Evolutionary conservation across 75 land plant species (phyloP), one percentile per base, ranked within the genome.

Genomic region (Cupressus sempervirens): DNA sequence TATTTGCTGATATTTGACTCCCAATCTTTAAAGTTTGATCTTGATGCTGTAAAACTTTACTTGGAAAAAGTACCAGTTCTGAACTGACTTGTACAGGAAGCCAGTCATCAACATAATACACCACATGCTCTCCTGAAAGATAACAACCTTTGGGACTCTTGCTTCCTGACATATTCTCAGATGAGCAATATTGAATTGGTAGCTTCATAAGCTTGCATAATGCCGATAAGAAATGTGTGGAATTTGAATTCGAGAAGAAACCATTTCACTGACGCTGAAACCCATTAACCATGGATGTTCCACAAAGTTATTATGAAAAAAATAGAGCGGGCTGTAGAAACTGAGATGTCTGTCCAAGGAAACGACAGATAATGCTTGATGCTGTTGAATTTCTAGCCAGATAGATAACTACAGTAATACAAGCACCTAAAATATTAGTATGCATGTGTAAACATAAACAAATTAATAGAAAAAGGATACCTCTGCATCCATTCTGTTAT

Each of bases 91-190:
- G 81, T 83, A 34, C 84, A 36, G 76, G 81, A 35, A 75, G 23
- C 84, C 86, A 77, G 45, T 77, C 76, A 48, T 85, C 85, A 9
- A 85, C 76, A 85, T 85, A 85, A 82, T 85, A 85, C 32, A 85
- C 86, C 85, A 48, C 84, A 82, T 73, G 86, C 52, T 85, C 86
- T 48, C 84, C 84, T 6, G 54, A 81, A 18, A 85, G 76, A 73
- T 82, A 85, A 30, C 86, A 45, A 68, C 86, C 86, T 82, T 85
- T 85, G 10, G 86, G 84, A 62, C 38, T 52, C 77, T 54, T 83
- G 20, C 75, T 62, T 41, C 85, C 80, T 38, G 81, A 10, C 46
- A 77, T 77, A 36, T 26, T 43, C 43, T 43, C 50, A 77, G 81
- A 77, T 8, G 81, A 43, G 26, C n/a, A 46, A 77, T 41, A 77